Conservation (phyloP, 1,284 basidiomycete species). For the Ustilago hordei region DNA sequence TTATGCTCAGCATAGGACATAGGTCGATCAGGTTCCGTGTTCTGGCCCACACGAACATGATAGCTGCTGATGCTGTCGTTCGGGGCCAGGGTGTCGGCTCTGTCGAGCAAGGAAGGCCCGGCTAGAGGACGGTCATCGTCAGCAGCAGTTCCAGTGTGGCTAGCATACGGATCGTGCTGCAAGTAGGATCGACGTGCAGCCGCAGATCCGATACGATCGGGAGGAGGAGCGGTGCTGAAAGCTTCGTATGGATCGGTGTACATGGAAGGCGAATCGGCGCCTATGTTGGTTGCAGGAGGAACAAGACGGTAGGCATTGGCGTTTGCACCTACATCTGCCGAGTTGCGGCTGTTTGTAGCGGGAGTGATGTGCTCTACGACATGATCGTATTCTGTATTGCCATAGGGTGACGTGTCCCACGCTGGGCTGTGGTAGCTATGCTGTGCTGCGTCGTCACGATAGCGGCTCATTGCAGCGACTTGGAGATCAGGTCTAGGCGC, state of each 20-base stretch:
- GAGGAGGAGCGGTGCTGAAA: conserved; percentile 29
- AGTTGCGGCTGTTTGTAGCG: conserved; percentile 21
- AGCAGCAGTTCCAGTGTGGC: neutral
- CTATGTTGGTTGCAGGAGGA: conserved; percentile 25
- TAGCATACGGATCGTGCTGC: conserved; percentile 38
- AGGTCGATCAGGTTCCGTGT: conserved; percentile 24
- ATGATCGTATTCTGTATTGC: conserved; percentile 28
- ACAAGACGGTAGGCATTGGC: conserved; percentile 39
- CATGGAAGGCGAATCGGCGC: conserved; percentile 50
- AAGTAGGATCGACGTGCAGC: conserved; percentile 25
- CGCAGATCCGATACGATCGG: conserved; percentile 4
- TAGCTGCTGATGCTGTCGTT: conserved; percentile 57
- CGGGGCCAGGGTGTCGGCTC: conserved; percentile 52
- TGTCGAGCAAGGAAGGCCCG: conserved; percentile 21
- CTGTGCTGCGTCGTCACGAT: conserved; percentile 32
- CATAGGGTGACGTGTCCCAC: conserved; percentile 46
- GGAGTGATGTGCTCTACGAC: conserved; percentile 17
- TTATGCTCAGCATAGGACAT: conserved; percentile 7
- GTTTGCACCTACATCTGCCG: conserved; percentile 38
- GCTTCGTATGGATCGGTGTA: conserved; percentile 59
- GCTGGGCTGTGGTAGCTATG: conserved; percentile 42
- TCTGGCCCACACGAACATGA: conserved; percentile 43
- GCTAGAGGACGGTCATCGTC: conserved; percentile 27
- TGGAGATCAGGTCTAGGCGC: neutral
- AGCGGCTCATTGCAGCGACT: conserved; percentile 25